Percentiles rank a stretch among this genome's conserved stretches.
phyloP scores from a whole-genome alignment of 2,329 filamentous ascomycete species.

The Calcarisporium arbuscula region DNA sequence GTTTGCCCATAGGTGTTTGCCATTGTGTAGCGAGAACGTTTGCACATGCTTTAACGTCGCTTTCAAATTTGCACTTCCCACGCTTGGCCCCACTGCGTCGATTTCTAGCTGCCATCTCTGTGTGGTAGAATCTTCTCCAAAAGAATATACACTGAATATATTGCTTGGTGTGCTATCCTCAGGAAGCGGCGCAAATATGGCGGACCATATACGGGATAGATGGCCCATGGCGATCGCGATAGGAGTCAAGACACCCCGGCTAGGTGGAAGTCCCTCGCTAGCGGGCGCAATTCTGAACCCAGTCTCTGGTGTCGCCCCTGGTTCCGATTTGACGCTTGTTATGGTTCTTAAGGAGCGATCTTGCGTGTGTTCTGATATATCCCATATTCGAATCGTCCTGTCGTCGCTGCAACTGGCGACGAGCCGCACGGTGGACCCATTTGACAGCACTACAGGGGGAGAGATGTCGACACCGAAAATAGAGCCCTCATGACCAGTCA shows the following conservation, averaged over 20 bases:
- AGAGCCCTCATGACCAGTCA: conserved; percentile 78
- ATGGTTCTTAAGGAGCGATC: too few species aligned
- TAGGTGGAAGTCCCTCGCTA: conserved; percentile 15
- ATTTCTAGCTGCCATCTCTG: conserved; percentile 62
- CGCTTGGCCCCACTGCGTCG: conserved; percentile 6
- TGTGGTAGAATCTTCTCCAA: conserved; percentile 77
- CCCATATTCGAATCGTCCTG: conserved; percentile 81
- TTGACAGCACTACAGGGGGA: conserved; percentile 33
- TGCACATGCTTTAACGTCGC: conserved; percentile 43
- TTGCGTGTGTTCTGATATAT: conserved; percentile 66
- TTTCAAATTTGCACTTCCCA: conserved; percentile 2
- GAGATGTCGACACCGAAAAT: conserved; percentile 88
- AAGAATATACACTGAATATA: conserved; percentile 60
- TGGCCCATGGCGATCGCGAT: conserved; percentile 80
- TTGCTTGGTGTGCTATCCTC: conserved; percentile 12
- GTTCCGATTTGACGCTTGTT: background rate
- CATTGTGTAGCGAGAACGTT: conserved; percentile 61
- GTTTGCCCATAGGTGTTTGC: conserved; percentile 88
- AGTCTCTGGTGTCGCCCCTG: conserved; percentile 39
- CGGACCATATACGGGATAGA: conserved; percentile 80
- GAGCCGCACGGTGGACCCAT: conserved; percentile 45
- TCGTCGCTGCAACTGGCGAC: conserved; percentile 94
- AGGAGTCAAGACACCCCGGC: conserved; percentile 26
- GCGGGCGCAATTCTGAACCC: conserved; percentile 46
- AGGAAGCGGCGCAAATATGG: conserved; percentile 53